A percentile compares a stretch with the other conserved stretches of the same genome.
Evolutionary conservation across 768 basidiomycete species (phyloP).

Genomic region (Tephrocybe sp.): DNA sequence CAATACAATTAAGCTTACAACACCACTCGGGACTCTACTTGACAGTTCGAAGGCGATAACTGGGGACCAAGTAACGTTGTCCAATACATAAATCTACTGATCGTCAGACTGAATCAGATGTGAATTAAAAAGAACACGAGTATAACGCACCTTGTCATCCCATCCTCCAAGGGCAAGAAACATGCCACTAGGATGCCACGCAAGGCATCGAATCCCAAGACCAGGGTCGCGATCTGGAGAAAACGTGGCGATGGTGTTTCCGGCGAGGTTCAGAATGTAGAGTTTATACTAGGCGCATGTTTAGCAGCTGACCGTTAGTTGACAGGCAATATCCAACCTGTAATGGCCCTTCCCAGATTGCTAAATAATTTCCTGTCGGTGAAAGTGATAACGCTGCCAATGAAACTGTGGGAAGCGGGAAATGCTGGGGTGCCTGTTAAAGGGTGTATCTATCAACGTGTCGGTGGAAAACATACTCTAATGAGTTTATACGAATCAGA

Average conservation of each 20-base stretch:
- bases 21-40: slow-evolving; percentile 52
- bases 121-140: not conserved
- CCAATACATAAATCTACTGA: slow-evolving; percentile 70
- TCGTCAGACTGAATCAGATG: slow-evolving; percentile 9
- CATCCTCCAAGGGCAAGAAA: slow-evolving; percentile 85
- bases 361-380: slow-evolving; percentile 72
- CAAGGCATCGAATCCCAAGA: slow-evolving; percentile 74
- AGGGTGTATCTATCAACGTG: not conserved
- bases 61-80: slow-evolving; percentile 73
- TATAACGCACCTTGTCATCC: slow-evolving; percentile 76
- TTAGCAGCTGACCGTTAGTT: not conserved
- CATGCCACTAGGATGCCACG: slow-evolving; percentile 86
- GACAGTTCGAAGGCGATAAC: slow-evolving; percentile 63
- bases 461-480: slow-evolving; percentile 65
- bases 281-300: slow-evolving; percentile 64
- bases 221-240: slow-evolving; percentile 76
- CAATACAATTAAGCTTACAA: slow-evolving; percentile 41
- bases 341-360: slow-evolving; percentile 83
- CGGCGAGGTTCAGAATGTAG: slow-evolving; percentile 65
- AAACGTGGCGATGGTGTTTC: slow-evolving; percentile 65
- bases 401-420: slow-evolving; percentile 73
- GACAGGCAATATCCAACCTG: slow-evolving; percentile 54
- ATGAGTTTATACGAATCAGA: slow-evolving; percentile 68
- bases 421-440: slow-evolving; percentile 57
- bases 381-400: slow-evolving; percentile 73